Evolutionary conservation across 1,284 basidiomycete species (phyloP).

Genomic region (Puccinia coronata): DNA sequence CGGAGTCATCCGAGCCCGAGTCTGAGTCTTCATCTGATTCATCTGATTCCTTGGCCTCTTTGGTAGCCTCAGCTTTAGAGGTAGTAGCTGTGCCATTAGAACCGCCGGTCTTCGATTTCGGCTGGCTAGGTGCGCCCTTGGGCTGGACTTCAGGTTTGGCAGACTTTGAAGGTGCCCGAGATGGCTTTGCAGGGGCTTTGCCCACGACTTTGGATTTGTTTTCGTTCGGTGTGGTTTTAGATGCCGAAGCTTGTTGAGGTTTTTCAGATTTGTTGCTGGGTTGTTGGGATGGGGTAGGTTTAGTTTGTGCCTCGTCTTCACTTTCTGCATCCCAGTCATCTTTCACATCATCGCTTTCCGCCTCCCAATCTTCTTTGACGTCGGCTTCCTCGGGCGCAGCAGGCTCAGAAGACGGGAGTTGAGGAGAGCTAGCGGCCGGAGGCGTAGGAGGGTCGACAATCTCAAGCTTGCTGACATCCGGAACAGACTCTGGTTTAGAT

Average conservation of each 20-base stretch:
- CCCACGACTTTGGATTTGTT: constrained; percentile 25
- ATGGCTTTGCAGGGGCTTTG: constrained; percentile 50
- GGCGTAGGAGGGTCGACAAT: constrained; percentile 16
- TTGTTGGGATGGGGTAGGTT: constrained; percentile 13
- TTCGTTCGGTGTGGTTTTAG: constrained; percentile 40
- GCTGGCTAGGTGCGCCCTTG: constrained; percentile 52
- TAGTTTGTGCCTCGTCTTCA: constrained; percentile 52
- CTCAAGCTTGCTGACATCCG: constrained; percentile 45
- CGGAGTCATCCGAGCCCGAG: constrained; percentile 60
- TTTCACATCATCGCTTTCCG: constrained; percentile 66
- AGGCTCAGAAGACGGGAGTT: constrained; percentile 61
- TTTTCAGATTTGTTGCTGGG: constrained; percentile 50
- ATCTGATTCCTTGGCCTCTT: constrained; percentile 51
- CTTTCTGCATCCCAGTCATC: constrained; percentile 58
- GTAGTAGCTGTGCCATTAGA: neutral
- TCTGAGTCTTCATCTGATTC: constrained; percentile 58
- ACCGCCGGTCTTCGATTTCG: constrained; percentile 52
- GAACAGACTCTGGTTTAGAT: constrained; percentile 44
- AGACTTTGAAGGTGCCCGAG: constrained; percentile 55
- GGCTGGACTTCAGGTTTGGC: constrained; percentile 59
- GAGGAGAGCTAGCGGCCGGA: constrained; percentile 1
- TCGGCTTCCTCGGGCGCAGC: constrained; percentile 61
- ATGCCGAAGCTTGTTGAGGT: constrained; percentile 50
- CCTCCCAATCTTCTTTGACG: constrained; percentile 83
- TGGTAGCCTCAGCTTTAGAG: neutral